These are phyloP conservation scores for Daldinia sp. DNA, from an alignment of 2,329 filamentous ascomycete species.

Conservation along the genomic window DNA sequence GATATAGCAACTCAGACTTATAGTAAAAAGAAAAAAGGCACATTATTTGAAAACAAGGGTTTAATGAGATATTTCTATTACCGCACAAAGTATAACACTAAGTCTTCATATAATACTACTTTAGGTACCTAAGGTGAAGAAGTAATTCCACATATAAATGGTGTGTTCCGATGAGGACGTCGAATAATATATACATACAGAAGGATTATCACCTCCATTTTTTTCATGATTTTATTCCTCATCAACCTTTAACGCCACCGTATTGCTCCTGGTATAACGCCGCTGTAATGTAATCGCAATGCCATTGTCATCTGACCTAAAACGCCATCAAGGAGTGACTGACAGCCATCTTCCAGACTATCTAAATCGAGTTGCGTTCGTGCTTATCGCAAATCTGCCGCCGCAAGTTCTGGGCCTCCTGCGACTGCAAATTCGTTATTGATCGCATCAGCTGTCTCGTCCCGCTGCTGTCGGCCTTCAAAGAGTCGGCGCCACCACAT, in stretches of 20 bases:
- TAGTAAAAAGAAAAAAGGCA: neutral
- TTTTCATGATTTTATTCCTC: constrained; percentile 10
- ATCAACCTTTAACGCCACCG: constrained; percentile 31
- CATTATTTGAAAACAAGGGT: neutral
- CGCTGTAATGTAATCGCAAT: constrained; percentile 25
- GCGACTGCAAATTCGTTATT: constrained; percentile 74
- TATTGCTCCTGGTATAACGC: constrained; percentile 25
- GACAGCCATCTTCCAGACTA: constrained; percentile 26
- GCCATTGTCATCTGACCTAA: constrained; percentile 26
- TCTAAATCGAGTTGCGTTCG: neutral
- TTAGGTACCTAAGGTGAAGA: neutral
- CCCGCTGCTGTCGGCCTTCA: constrained; percentile 64
- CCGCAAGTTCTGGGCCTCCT: constrained; percentile 69
- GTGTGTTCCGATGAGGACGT: neutral
- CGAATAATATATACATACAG: constrained; percentile 29
- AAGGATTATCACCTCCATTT: constrained; percentile 5
- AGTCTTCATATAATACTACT: neutral
- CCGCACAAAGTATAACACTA: neutral
- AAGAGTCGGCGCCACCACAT: constrained; percentile 91
- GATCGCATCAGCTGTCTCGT: constrained; percentile 65
- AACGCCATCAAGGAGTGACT: constrained; percentile 48
- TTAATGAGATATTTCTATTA: neutral
- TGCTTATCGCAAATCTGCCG: constrained; percentile 54
- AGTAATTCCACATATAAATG: neutral
- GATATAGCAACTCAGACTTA: neutral